Percentiles rank a stretch among this genome's conserved stretches.
phyloP scores from a whole-genome alignment of 31 red algal genomes.

The Odonthalia washingtoniensis region DNA sequence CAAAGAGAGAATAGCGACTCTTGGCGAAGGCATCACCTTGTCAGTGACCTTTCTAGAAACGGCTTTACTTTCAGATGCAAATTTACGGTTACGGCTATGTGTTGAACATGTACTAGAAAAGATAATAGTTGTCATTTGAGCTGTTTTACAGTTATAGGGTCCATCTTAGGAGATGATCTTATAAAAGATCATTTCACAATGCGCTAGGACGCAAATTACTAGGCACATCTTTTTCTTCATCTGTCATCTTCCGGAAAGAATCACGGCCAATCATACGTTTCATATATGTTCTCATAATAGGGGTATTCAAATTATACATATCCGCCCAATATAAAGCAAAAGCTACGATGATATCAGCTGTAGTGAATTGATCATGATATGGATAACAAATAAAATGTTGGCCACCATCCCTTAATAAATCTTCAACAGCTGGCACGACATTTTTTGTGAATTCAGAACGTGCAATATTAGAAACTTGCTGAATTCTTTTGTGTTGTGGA shows the following conservation, averaged over 20 bases:
- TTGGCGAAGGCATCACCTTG: too few species aligned
- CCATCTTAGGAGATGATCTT: too few species aligned
- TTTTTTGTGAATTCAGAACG: neutral
- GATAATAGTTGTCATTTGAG: too few species aligned
- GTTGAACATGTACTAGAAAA: too few species aligned
- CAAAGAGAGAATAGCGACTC: too few species aligned
- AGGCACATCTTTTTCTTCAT: too few species aligned
- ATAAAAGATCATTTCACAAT: too few species aligned
- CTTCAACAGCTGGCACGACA: constrained; percentile 22
- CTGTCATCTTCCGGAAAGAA: constrained; percentile 1
- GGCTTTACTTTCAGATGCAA: too few species aligned
- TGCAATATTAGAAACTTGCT: neutral
- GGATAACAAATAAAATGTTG: constrained; percentile 16
- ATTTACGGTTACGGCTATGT: too few species aligned
- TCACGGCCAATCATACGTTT: constrained; percentile 8
- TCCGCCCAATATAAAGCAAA: constrained; percentile 21
- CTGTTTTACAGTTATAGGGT: too few species aligned
- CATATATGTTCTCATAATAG: constrained; percentile 3
- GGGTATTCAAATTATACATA: constrained; percentile 5
- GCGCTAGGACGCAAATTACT: too few species aligned
- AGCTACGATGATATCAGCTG: constrained; percentile 28
- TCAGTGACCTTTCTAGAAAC: too few species aligned
- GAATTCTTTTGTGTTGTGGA: neutral
- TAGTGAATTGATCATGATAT: constrained; percentile 17
- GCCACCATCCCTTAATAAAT: neutral